Percentiles rank a stretch among this genome's conserved stretches.
phyloP scores from a whole-genome alignment of 495 filamentous ascomycete genomes.

The Clavariopsis aquatica region DNA sequence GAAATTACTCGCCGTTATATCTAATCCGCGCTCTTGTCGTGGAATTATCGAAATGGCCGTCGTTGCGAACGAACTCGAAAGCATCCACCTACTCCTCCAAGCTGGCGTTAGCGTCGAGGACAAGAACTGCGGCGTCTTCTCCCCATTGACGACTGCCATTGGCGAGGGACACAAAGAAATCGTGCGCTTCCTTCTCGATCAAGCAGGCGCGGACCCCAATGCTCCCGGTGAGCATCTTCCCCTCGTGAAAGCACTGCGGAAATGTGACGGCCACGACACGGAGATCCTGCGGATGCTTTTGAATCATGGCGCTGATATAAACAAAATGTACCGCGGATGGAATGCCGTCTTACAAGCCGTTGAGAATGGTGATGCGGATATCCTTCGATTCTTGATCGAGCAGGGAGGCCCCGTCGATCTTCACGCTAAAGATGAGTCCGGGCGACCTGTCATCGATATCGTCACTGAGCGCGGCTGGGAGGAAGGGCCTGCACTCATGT shows the following conservation, averaged over 20 bases:
- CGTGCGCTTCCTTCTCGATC: slow-evolving; percentile 52
- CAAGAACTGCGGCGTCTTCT: slow-evolving; percentile 60
- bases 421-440: slow-evolving; percentile 46
- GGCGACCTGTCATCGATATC: slow-evolving; percentile 46
- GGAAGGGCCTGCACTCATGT: slow-evolving; percentile 22
- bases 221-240: slow-evolving; percentile 57
- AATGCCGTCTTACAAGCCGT: slow-evolving; percentile 48
- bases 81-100: slow-evolving; percentile 50
- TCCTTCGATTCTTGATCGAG: slow-evolving; percentile 51
- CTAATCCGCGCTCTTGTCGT: slow-evolving; percentile 52
- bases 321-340: slow-evolving; percentile 57
- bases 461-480: slow-evolving; percentile 39
- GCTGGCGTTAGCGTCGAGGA: slow-evolving; percentile 56
- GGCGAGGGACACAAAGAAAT: slow-evolving; percentile 55
- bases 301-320: slow-evolving; percentile 55
- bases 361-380: slow-evolving; percentile 40
- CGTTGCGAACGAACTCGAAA: slow-evolving; percentile 48
- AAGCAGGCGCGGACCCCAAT: slow-evolving; percentile 56
- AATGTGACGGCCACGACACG: slow-evolving; percentile 51
- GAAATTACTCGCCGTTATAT: slow-evolving; percentile 49
- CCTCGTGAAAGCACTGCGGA: slow-evolving; percentile 56
- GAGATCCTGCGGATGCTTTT: slow-evolving; percentile 55
- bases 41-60: slow-evolving; percentile 60
- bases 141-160: slow-evolving; percentile 57
- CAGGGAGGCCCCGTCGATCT: slow-evolving; percentile 50